Evolutionary conservation across 2,329 filamentous ascomycete species (phyloP), one percentile per base, ranked within the genome.

Genomic region (Colletotrichum sp.): DNA sequence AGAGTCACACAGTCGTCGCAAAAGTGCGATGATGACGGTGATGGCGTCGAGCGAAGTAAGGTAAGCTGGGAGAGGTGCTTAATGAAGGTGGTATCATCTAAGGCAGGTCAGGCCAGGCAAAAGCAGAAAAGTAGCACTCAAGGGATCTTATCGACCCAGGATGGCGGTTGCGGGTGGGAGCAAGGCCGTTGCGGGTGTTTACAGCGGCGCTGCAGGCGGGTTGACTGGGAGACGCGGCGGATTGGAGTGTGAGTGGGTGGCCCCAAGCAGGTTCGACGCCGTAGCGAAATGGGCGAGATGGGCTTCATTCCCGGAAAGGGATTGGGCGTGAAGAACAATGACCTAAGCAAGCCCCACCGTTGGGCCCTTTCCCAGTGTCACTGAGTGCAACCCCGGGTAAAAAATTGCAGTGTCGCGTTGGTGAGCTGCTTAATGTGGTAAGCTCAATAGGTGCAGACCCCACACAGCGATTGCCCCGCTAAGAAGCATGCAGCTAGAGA

Each of bases 261-360:
- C 39, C 39, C 39, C 39, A 49, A n/a, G 39, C 39, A 49, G 39
- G 18, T 49, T 49, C 39, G 39, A n/a, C 68, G 57, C 55, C 32
- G 55, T 76, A 76, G 70, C 74, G 74, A 76, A 49, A 76, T 76
- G 74, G 74, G 39, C 24, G 57, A 62, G n/a, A 21, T 49, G 44
- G 44, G 44, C 44, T 55, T 65, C 71, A 63, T 68, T 55, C 30
- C 44, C 36, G 13, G 32, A 59, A 30, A 30, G 30, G 70, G 24
- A 76, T 73, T 74, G 70, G 74, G 57, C 65, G 44, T 39, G 39
- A 21, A 10, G 59, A 34, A 62, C 21, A 69, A 65, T 69, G 74
- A 76, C 59, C 62, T 76, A 76, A 73, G 59, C 74, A 69, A 15
- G 28, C n/a, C n/a, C 70, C 64, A 64, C 70, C n/a, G n/a, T 75